These are phyloP conservation scores for Protea cynaroides DNA, from an alignment of 164 flowering plant genomes.

Conservation along the genomic window DNA sequence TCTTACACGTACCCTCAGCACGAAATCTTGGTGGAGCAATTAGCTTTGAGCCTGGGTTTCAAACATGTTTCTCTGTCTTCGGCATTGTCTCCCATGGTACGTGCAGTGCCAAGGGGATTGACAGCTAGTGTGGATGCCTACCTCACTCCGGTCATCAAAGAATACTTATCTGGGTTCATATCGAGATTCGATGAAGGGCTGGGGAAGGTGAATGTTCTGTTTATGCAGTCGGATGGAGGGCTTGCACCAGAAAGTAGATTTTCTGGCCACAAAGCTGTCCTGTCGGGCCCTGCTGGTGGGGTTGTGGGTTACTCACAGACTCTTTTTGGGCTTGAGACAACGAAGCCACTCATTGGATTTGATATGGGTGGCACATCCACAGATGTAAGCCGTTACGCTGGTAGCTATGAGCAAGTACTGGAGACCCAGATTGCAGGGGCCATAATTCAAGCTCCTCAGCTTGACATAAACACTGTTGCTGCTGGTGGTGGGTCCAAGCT, in stretches of 20 bases:
- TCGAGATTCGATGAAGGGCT: constrained; percentile 77
- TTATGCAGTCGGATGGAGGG: constrained; percentile 99
- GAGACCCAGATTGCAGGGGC: constrained; percentile 97
- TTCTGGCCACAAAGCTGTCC: constrained; percentile 96
- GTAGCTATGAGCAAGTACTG: constrained; percentile 81
- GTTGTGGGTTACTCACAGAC: constrained; percentile 98
- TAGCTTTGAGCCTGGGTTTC: constrained; percentile 79
- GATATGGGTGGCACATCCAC: constrained; percentile 99
- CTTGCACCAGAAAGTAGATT: constrained; percentile 93
- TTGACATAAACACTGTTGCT: constrained; percentile 95
- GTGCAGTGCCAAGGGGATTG: constrained; percentile 97
- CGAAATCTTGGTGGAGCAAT: constrained; percentile 55
- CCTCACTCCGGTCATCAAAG: constrained; percentile 90
- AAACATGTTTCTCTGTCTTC: constrained; percentile 89
- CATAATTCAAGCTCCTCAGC: constrained; percentile 96
- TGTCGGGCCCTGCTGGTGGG: constrained; percentile 99
- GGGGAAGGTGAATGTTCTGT: constrained; percentile 76
- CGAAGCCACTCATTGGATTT: constrained; percentile 91
- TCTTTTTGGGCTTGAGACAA: constrained; percentile 77
- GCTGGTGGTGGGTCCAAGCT: constrained; percentile 99
- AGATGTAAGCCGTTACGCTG: constrained; percentile 96
- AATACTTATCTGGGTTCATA: constrained; percentile 83
- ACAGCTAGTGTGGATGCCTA: constrained; percentile 98
- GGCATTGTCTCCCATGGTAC: constrained; percentile 92
- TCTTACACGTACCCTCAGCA: constrained; percentile 91